phyloP scores from a whole-genome alignment of 2,329 filamentous ascomycete genomes.

The Botryosphaeria dothidea region DNA sequence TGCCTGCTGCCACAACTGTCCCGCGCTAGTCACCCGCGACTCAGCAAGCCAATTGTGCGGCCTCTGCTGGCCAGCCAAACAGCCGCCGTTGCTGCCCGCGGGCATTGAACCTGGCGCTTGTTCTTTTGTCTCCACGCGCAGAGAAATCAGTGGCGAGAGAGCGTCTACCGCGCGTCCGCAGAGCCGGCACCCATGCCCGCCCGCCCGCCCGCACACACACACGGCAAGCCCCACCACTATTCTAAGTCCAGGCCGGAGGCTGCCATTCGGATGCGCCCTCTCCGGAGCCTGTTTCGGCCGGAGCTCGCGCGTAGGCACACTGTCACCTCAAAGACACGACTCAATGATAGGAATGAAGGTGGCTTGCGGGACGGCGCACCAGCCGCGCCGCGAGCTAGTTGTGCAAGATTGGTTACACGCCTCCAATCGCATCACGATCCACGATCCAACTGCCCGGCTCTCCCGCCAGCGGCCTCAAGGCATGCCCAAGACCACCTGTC shows the following conservation, averaged over 20 bases:
- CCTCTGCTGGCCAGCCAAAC: background rate
- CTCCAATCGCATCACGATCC: constrained; percentile 16
- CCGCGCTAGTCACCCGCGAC: background rate
- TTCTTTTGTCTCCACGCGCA: background rate
- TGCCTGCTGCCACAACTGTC: background rate
- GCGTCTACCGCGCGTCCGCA: constrained; percentile 15
- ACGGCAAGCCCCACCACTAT: background rate
- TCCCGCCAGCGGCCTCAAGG: constrained; percentile 7
- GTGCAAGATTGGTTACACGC: constrained; percentile 10
- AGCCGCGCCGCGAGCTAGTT: background rate
- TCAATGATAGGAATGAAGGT: background rate
- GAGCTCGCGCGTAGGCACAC: constrained; percentile 1
- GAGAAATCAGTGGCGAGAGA: constrained; percentile 2
- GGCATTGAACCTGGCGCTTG: background rate
- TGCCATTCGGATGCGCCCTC: constrained; percentile 4
- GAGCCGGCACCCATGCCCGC: background rate
- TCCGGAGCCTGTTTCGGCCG: constrained; percentile 6
- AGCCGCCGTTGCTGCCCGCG: background rate
- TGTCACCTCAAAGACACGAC: constrained; percentile 6
- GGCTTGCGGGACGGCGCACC: constrained; percentile 5
- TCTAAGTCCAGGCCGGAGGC: background rate
- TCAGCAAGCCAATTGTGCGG: background rate
- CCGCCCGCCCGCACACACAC: background rate
- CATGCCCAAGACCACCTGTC: background rate
- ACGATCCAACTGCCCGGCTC: constrained; percentile 6